Evolutionary conservation across 2,329 filamentous ascomycete species (phyloP), one percentile per base, ranked within the genome.

Genomic region (Daldinia sp.): DNA sequence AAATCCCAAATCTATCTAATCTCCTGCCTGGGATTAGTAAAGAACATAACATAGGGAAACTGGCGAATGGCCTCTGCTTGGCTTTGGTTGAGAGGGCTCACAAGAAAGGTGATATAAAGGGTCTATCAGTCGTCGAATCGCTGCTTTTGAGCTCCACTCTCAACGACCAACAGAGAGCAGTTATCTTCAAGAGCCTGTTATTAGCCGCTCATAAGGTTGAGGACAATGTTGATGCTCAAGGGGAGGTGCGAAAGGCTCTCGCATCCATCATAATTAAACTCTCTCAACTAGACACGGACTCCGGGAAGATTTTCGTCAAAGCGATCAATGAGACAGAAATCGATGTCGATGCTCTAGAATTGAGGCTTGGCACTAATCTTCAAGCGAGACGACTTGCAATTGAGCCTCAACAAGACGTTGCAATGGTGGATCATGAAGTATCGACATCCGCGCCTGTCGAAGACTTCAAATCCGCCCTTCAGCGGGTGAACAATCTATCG

Each of bases 291-390:
- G 83, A 86, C 7, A 87, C 86, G 33, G 84, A 85, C 42, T 82
- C 88, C 23, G 89, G 89, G 12, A 84, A 87, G 28, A 83, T 90
- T n/a, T 88, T 96, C 64, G 85, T 89, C 68, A 84, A 84, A n/a
- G 87, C 90, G 3, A 86, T 95, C 41, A 83, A 88, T 39, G 87
- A 91, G 44, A 86, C 89, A 6, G 87, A 90, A 12, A 85, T 93
- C 67, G 91, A 96, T 74, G 87, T 96, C 50, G 88, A 93, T 67
- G 87, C 89, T 54, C 81, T 96, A 18, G 92, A 96, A 80, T 86
- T 93, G 81, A 91, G 89, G 72, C 84, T 97, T 20, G 90, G 93
- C 62, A 88, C 90, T 7, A 87, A 89, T 9, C 88, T 94, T 68
- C 87, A 90, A 44, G 86, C 87, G 6, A 82, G 86, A 50, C 78